These are phyloP conservation scores for Claviceps fusiformis DNA, from an alignment of 2,329 filamentous ascomycete genomes.

Conservation along the genomic window DNA sequence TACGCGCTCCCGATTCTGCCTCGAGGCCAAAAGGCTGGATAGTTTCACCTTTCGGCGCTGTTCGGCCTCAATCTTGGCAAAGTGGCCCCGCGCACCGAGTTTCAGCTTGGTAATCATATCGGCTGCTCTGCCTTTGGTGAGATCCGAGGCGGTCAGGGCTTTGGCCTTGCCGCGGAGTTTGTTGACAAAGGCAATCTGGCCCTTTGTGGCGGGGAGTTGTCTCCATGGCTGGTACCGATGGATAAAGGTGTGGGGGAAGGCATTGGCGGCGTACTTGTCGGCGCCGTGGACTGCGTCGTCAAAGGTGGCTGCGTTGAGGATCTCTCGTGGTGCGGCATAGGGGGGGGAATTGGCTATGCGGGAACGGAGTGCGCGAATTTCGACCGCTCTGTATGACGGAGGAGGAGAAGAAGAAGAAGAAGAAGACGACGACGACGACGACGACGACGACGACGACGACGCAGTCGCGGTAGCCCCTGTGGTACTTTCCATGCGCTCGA, in stretches of 20 bases:
- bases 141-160: constrained; percentile 35
- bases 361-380: constrained; percentile 33
- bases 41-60: constrained; percentile 35
- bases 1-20: constrained; percentile 36
- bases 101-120: constrained; percentile 92
- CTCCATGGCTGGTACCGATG: constrained; percentile 57
- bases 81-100: constrained; percentile 61
- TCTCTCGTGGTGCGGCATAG: constrained; percentile 52
- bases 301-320: constrained; percentile 55
- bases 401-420: not conserved
- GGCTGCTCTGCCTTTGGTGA: constrained; percentile 68
- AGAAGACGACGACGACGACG: no score
- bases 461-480: not conserved
- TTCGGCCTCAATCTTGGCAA: constrained; percentile 35
- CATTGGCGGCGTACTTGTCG: constrained; percentile 61
- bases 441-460: no score
- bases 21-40: constrained; percentile 22
- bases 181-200: constrained; percentile 58
- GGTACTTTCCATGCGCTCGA: constrained; percentile 27
- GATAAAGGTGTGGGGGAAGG: constrained; percentile 57
- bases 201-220: constrained; percentile 44
- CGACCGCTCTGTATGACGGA: constrained; percentile 28
- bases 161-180: constrained; percentile 42
- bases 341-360: constrained; percentile 40
- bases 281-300: constrained; percentile 68